These are phyloP conservation scores for Suhomyces kilbournensis DNA, from an alignment of 805 yeast species.

Conservation along the genomic window DNA sequence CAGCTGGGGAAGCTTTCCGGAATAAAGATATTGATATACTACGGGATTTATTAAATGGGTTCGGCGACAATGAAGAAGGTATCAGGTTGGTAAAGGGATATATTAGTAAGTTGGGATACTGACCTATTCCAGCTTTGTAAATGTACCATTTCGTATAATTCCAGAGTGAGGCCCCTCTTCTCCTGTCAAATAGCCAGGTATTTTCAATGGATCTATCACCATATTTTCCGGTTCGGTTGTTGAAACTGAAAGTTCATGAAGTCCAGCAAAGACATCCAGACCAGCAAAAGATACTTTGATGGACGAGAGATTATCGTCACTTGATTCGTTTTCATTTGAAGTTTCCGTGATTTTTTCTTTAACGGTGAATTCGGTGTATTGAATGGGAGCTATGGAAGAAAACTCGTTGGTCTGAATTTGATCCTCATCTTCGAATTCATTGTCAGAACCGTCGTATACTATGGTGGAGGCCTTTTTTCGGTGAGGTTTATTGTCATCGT, in stretches of 20 bases:
- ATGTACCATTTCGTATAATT: constrained; percentile 6
- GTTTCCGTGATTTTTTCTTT: constrained; percentile 23
- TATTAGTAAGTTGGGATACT: constrained; percentile 28
- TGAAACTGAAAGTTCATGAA: constrained; percentile 58
- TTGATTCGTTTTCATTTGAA: not conserved
- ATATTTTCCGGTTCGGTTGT: constrained; percentile 23
- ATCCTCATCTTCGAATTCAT: constrained; percentile 17
- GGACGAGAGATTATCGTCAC: constrained; percentile 14
- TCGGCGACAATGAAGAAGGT: constrained; percentile 19
- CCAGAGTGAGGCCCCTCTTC: constrained; percentile 62
- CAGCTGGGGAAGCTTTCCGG: constrained; percentile 48
- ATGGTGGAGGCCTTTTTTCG: constrained; percentile 12
- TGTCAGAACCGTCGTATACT: constrained; percentile 6
- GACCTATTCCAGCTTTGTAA: not conserved
- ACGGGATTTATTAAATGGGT: constrained; percentile 16
- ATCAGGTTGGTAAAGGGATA: constrained; percentile 16
- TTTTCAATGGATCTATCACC: constrained; percentile 49
- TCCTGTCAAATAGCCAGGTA: constrained; percentile 81
- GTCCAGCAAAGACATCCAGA: constrained; percentile 72
- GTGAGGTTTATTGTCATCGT: constrained; percentile 30
- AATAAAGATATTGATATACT: constrained; percentile 37
- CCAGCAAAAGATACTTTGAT: constrained; percentile 51
- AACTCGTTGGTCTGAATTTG: constrained; percentile 31
- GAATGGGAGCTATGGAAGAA: constrained; percentile 58
- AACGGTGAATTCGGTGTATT: constrained; percentile 46